Conservation (phyloP, 2,329 filamentous ascomycete genomes). For the Penicillium sp. region DNA sequence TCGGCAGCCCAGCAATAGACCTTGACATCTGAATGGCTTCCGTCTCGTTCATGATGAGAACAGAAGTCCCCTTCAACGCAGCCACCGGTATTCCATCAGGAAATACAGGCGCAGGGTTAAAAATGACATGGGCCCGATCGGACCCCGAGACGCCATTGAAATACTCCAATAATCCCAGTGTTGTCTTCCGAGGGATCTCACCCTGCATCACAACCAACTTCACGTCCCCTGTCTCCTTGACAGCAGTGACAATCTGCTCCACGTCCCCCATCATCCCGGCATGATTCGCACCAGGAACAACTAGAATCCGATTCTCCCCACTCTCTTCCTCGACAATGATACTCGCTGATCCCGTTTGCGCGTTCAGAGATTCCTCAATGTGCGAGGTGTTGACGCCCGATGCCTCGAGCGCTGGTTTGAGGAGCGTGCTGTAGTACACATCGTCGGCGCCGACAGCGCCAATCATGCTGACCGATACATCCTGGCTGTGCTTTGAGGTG, state of each 20-base stretch:
- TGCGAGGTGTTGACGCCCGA: slow-evolving; percentile 59
- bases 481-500: slow-evolving; percentile 35
- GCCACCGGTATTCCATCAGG: slow-evolving; percentile 60
- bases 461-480: slow-evolving; percentile 60
- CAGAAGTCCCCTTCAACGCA: slow-evolving; percentile 12
- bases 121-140: slow-evolving; percentile 52
- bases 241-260: slow-evolving; percentile 26
- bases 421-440: slow-evolving; percentile 59
- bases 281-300: slow-evolving; percentile 65
- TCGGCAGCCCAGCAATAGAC: slow-evolving; percentile 14
- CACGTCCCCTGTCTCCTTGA: slow-evolving; percentile 1
- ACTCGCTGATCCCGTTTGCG: slow-evolving; percentile 51
- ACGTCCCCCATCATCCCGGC: slow-evolving; percentile 32
- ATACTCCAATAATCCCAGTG: slow-evolving; percentile 15
- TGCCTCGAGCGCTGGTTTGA: slow-evolving; percentile 52
- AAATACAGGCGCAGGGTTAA: slow-evolving; percentile 81
- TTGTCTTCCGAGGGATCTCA: slow-evolving; percentile 21
- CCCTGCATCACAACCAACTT: slow-evolving; percentile 20
- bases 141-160: slow-evolving; percentile 9
- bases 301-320: slow-evolving; percentile 67
- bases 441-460: slow-evolving; percentile 60
- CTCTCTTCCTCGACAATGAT: slow-evolving; percentile 69
- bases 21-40: slow-evolving; percentile 26
- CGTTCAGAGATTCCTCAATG: slow-evolving; percentile 50
- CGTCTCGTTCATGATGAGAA: slow-evolving; percentile 25